phyloP scores from a whole-genome alignment of 2,329 filamentous ascomycete species.

The Alternaria sp. region DNA sequence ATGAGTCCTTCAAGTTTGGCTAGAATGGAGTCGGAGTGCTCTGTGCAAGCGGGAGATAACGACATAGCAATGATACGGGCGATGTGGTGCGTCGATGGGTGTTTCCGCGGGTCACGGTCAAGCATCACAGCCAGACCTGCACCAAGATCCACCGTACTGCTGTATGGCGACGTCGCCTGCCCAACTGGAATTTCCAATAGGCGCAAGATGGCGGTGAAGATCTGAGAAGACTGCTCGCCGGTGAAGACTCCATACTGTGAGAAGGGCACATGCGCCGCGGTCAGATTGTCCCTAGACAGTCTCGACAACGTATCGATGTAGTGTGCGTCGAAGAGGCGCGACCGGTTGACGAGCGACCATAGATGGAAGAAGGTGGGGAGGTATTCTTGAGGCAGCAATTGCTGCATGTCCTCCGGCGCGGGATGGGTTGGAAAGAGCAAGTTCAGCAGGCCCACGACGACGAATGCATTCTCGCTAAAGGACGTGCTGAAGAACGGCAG shows the following conservation, averaged over 20 bases:
- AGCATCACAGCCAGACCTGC: conserved; percentile 85
- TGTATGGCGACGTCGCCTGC: conserved; percentile 93
- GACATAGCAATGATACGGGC: conserved; percentile 94
- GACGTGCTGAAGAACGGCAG: conserved; percentile 83
- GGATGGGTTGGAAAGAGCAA: conserved; percentile 85
- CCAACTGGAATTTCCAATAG: conserved; percentile 95
- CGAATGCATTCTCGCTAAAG: conserved; percentile 89
- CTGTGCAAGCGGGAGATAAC: conserved; percentile 81
- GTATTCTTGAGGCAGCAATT: conserved; percentile 87
- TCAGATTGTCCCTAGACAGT: conserved; percentile 82
- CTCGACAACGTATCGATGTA: conserved; percentile 91
- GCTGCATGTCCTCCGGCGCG: conserved; percentile 72
- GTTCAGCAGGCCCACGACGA: conserved; percentile 88
- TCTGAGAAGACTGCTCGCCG: conserved; percentile 85
- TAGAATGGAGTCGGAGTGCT: conserved; percentile 79
- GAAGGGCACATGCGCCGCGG: conserved; percentile 78
- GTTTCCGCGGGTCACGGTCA: conserved; percentile 92
- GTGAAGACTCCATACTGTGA: conserved; percentile 90
- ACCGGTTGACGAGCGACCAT: conserved; percentile 92
- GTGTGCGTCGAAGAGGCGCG: conserved; percentile 83
- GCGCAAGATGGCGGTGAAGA: conserved; percentile 90
- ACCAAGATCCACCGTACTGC: conserved; percentile 77
- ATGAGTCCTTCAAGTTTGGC: conserved; percentile 88
- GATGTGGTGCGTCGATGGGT: conserved; percentile 89
- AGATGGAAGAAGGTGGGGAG: conserved; percentile 95